Base-by-base conservation (phyloP, 202 grass and related monocot species). In the Dendrocalamus latiflorus region DNA sequence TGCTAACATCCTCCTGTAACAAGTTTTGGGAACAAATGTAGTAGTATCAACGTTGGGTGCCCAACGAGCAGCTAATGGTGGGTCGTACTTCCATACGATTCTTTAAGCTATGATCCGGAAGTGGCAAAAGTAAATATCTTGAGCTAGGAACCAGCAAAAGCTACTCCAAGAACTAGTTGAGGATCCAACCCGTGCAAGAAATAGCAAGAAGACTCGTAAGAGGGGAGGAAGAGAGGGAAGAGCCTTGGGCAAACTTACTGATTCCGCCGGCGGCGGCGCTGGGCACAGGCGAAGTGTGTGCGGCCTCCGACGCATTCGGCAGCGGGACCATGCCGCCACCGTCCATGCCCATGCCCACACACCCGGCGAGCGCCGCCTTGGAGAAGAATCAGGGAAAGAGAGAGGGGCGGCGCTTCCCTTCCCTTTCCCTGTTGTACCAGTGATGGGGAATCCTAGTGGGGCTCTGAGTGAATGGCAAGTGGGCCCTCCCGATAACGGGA, bases 321-420 rank as follows among this genome's bases (percentile, higher is more conserved):
- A 54, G 14, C 43, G 75, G 24, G 17, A 50, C 68, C 67, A 60
- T 61, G 33, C 74, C 86, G 50, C 48, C 72, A 6, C 79, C 72
- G 65, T 70, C 72, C 79, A 83, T 87, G 22, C 11, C 60, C 28
- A 22, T 3, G 43, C 43, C 18, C 42, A 14, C 24, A 9, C 39
- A 42, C 25, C 41, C 20, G 3, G 48, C 64, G 34, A 59, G 66
- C 33, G 72, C 68, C 76, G 75, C 55, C 58, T 6, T 22, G 18
- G 68, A 67, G 62, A n/a, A n/a, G n/a, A 4, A 51, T 36, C 61
- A 36, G 48, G 13, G 12, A 28, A 11, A 2, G 78, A 72, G 68
- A 49, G 75, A n/a, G 43, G 65, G 55, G 72, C 20, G 8, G 53
- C 20, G 8, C 53, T 55, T n/a, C 53, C 47, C 53, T 9, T 56